A percentile compares a stretch with the other conserved stretches of the same genome.
Conservation (phyloP, 2,329 filamentous ascomycete species). For the Colletotrichum neosansevieriae region DNA sequence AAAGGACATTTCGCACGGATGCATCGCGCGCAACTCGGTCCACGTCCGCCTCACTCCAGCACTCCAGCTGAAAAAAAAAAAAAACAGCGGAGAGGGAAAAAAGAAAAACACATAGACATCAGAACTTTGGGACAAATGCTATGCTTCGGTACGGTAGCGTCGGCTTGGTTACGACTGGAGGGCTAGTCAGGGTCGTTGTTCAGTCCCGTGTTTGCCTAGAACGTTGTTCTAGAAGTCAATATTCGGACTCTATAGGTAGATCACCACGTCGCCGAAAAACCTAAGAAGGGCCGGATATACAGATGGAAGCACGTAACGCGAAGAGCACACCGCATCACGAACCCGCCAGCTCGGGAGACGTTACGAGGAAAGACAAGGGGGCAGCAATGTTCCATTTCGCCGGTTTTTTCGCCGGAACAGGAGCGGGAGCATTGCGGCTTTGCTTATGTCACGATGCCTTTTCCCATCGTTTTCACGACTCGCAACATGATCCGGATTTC, state of each 20-base stretch:
- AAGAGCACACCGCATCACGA: not conserved
- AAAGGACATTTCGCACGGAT: too few species aligned
- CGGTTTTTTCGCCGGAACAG: constrained; percentile 14
- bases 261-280: constrained; percentile 24
- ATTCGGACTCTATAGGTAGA: constrained; percentile 20
- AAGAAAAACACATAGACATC: not conserved
- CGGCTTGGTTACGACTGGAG: too few species aligned
- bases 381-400: not conserved
- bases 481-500: constrained; percentile 11
- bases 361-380: not conserved
- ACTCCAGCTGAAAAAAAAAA: not conserved
- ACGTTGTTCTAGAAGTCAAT: constrained; percentile 33
- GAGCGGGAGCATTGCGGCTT: not conserved
- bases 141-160: not conserved
- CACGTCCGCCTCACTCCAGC: constrained; percentile 29
- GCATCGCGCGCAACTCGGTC: not conserved
- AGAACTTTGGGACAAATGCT: not conserved
- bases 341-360: constrained; percentile 13
- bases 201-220: constrained; percentile 3
- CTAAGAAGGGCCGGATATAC: not conserved
- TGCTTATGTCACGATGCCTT: not conserved
- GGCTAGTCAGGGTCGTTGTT: not conserved
- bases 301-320: not conserved
- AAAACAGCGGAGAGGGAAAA: not conserved
- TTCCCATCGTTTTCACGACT: constrained; percentile 10